phyloP scores from a whole-genome alignment of 352 stramenopile species.

The Phytophthora kernoviae region DNA sequence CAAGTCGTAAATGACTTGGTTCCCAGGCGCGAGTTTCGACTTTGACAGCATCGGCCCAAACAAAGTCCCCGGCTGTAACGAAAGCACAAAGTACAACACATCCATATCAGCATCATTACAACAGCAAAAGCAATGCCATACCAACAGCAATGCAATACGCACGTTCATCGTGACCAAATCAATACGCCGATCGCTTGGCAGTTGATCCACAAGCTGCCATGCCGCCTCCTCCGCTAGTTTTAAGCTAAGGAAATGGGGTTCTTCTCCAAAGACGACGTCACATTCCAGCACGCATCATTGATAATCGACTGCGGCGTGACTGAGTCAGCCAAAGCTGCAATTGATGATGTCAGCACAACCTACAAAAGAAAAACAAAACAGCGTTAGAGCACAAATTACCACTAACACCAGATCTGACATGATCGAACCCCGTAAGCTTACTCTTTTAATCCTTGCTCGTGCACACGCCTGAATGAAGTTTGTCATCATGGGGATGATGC shows the following conservation, averaged over 20 bases:
- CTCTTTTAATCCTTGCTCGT: conserved; percentile 76
- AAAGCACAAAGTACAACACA: neutral
- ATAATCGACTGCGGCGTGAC: conserved; percentile 80
- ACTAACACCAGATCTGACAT: neutral
- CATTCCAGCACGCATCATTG: conserved; percentile 88
- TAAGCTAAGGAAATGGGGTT: conserved; percentile 90
- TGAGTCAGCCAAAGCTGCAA: conserved; percentile 85
- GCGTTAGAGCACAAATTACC: neutral
- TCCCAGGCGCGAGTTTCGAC: conserved; percentile 81
- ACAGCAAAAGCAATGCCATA: neutral
- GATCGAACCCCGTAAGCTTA: conserved; percentile 9
- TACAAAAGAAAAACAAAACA: conserved; percentile 10
- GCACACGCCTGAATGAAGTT: conserved; percentile 91
- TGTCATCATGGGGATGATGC: conserved; percentile 92
- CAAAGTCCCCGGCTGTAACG: conserved; percentile 73
- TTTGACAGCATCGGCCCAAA: conserved; percentile 85
- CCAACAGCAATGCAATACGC: conserved; percentile 12
- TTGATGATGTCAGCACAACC: conserved; percentile 85
- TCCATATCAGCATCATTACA: conserved; percentile 1
- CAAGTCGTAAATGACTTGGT: conserved; percentile 89
- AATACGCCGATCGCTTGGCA: conserved; percentile 80
- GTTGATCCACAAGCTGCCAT: conserved; percentile 88
- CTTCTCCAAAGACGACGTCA: conserved; percentile 78
- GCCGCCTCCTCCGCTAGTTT: conserved; percentile 88
- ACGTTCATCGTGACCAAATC: conserved; percentile 90